Evolutionary conservation across 2,329 filamentous ascomycete species (phyloP), one percentile per base, ranked within the genome.

Genomic region (Penicillium brasilianum): DNA sequence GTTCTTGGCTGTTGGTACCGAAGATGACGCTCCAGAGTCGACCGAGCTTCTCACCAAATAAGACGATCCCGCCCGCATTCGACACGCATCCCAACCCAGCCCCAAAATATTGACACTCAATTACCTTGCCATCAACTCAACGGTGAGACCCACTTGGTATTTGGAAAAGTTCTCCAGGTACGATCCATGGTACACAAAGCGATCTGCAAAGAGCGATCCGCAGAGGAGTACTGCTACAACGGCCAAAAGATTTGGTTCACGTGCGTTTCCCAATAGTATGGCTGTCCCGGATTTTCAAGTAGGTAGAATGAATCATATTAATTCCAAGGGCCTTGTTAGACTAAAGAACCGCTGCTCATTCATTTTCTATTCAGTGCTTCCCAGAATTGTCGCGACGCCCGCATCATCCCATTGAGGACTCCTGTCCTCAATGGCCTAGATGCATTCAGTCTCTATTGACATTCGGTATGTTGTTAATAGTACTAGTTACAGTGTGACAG

Each of bases 111-210:
- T 41, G n/a, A 41, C n/a, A 41, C 37, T 41, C n/a, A 41, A 18
- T 41, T 41, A 41, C 37, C 37, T 41, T 41, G 37, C 37, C n/a
- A 41, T 41, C 37, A 41, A 41, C 37, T 41, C 37, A 41, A 41
- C 37, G 37, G 37, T 41, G 37, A 41, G 37, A 41, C 37, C 37
- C n/a, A 41, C 37, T 41, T 41, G n/a, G 37, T 41, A 41, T 41
- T 41, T 9, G n/a, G 37, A 41, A 39, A 41, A 41, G 37, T 41
- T 41, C 37, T 41, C 37, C n/a, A 41, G 37, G 37, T 41, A 41
- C 37, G 37, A 41, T 41, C 39, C 13, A 43, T 43, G 18, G 39
- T 43, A 43, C 37, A 2, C 39, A 5, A 41, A 1, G 10, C 39
- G n/a, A 41, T 20, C 39, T 41, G 39, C n/a, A 41, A 43, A 5